Evolutionary conservation across 1,284 basidiomycete genomes (phyloP).

Genomic region (Ceratobasidium theobromae): DNA sequence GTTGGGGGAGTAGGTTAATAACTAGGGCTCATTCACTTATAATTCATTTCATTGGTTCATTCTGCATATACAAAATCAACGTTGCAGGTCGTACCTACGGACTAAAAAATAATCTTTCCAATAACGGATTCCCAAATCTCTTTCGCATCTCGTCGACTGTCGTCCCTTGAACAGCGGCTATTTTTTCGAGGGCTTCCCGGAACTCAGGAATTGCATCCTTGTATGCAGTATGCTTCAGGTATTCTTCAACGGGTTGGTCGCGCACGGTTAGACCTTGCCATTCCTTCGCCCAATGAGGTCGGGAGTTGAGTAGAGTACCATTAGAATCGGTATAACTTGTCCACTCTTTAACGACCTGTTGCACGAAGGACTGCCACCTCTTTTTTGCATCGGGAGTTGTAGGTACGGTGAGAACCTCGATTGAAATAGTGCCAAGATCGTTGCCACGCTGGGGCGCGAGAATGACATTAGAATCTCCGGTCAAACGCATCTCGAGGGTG

Average conservation of each 20-base stretch:
- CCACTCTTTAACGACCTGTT: constrained; percentile 33
- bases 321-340: constrained; percentile 28
- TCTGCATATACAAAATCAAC: too few relatives aligned
- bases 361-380: constrained; percentile 32
- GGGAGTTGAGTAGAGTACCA: constrained; percentile 26
- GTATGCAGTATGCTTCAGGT: constrained; percentile 34
- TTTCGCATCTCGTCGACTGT: constrained; percentile 25
- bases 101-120: constrained; percentile 28
- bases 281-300: constrained; percentile 36
- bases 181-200: constrained; percentile 3
- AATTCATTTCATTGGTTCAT: too few relatives aligned
- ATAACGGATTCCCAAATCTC: constrained; percentile 28
- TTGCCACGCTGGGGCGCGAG: constrained; percentile 34
- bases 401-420: constrained; percentile 32
- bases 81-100: too few relatives aligned
- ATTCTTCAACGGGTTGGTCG: constrained; percentile 27
- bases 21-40: too few relatives aligned
- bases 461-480: constrained; percentile 26
- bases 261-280: constrained; percentile 32
- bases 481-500: constrained; percentile 35
- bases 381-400: constrained; percentile 31
- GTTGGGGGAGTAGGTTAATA: too few relatives aligned
- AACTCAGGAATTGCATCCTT: constrained; percentile 34
- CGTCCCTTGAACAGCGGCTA: constrained; percentile 15
- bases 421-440: constrained; percentile 31